phyloP scores from a whole-genome alignment of 345 rosid genomes.

The Euphorbia lathyris region DNA sequence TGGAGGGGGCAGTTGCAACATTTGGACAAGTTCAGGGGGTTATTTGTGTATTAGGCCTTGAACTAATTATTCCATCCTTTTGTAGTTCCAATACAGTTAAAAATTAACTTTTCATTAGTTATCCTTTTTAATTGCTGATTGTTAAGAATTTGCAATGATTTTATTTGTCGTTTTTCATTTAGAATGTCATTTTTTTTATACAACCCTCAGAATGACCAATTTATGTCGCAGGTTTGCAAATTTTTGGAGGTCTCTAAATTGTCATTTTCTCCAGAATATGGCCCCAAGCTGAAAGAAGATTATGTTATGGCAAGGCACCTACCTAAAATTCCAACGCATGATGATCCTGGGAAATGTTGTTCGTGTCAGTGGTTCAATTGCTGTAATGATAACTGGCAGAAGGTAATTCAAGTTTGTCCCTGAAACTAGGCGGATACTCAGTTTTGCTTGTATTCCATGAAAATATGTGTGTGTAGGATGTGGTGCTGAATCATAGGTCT shows the following conservation, averaged over 20 bases:
- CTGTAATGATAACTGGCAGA: slow-evolving; percentile 97
- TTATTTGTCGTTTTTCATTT: neutral
- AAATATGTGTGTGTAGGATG: neutral
- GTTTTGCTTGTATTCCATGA: neutral
- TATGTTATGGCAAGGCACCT: slow-evolving; percentile 89
- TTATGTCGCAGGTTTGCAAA: slow-evolving; percentile 79
- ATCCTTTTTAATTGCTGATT: neutral
- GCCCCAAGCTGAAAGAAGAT: slow-evolving; percentile 95
- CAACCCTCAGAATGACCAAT: slow-evolving; percentile 23
- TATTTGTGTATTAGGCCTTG: too few relatives aligned
- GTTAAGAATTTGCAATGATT: neutral
- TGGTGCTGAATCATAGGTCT: neutral
- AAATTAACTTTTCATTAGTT: neutral
- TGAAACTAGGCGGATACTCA: neutral
- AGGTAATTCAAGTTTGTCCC: slow-evolving; percentile 49
- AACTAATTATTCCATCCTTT: neutral
- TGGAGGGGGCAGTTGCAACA: too few relatives aligned
- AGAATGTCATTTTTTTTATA: slow-evolving; percentile 14
- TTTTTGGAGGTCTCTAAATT: slow-evolving; percentile 95
- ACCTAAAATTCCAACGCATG: slow-evolving; percentile 57
- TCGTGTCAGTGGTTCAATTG: slow-evolving; percentile 71
- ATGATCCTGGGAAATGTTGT: slow-evolving; percentile 67
- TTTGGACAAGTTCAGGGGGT: too few relatives aligned
- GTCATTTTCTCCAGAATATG: slow-evolving; percentile 93
- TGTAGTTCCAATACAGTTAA: neutral